A percentile compares a stretch with the other conserved stretches of the same genome.
Conservation (phyloP, 1,284 basidiomycete species). For the Abortiporus biennis region DNA sequence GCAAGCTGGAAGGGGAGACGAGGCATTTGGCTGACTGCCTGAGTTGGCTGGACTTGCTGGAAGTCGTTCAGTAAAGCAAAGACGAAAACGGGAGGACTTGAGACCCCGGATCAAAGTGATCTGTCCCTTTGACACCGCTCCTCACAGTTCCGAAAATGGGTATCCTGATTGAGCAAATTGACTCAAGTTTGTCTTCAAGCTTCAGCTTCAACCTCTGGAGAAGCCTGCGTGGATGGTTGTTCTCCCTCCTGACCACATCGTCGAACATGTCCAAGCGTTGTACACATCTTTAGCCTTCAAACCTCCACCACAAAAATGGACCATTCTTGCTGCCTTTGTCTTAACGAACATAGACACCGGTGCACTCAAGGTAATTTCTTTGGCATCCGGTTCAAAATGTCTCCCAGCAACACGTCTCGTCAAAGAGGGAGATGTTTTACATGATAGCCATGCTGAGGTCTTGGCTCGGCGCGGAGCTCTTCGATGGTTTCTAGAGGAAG, state of each 20-base stretch:
- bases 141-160: too few relatives aligned
- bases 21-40: slow-evolving; percentile 5
- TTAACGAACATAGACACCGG: slow-evolving; percentile 22
- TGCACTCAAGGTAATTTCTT: slow-evolving; percentile 49
- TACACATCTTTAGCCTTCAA: slow-evolving; percentile 41
- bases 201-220: neutral
- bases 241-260: slow-evolving; percentile 18
- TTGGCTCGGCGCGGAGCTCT: slow-evolving; percentile 76
- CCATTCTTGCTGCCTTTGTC: slow-evolving; percentile 55
- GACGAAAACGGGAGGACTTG: neutral
- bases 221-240: slow-evolving; percentile 14
- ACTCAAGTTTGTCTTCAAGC: neutral
- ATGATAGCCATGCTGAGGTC: slow-evolving; percentile 90
- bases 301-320: slow-evolving; percentile 49
- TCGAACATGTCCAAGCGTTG: slow-evolving; percentile 29
- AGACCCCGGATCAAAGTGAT: neutral
- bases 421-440: slow-evolving; percentile 71
- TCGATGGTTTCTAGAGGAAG: slow-evolving; percentile 78
- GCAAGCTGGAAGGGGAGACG: slow-evolving; percentile 6
- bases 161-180: neutral
- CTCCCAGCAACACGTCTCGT: slow-evolving; percentile 65
- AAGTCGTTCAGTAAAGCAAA: neutral
- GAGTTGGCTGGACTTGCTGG: neutral
- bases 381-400: slow-evolving; percentile 87
- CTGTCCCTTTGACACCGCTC: too few relatives aligned